Percentiles rank a stretch among this genome's conserved stretches.
phyloP scores from a whole-genome alignment of 1,139 yeast genomes.

The Kurtzmaniella quercitrusa region DNA sequence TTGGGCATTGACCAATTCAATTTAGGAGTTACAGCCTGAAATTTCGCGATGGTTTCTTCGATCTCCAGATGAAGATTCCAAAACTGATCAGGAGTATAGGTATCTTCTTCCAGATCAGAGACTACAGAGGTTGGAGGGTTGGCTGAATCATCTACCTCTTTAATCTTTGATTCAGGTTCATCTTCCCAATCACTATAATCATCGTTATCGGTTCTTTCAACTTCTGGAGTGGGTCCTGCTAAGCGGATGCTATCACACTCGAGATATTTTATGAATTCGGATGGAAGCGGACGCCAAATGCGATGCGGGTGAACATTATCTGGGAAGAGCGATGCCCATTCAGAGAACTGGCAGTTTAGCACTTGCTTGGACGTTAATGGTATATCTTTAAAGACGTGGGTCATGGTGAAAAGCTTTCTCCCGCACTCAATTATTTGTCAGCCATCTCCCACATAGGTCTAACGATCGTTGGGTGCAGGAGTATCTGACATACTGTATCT shows the following conservation, averaged over 20 bases:
- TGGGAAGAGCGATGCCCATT: slow-evolving; percentile 64
- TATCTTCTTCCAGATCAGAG: slow-evolving; percentile 2
- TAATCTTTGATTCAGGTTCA: slow-evolving; percentile 13
- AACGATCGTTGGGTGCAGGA: background rate
- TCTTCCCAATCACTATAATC: slow-evolving; percentile 74
- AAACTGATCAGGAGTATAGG: slow-evolving; percentile 50
- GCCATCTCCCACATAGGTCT: background rate
- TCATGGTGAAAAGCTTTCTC: slow-evolving; percentile 5
- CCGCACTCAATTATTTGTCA: background rate
- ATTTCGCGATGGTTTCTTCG: slow-evolving; percentile 30
- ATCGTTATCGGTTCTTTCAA: slow-evolving; percentile 21
- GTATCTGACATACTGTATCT: background rate
- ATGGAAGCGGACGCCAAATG: slow-evolving; percentile 64
- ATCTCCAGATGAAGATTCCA: slow-evolving; percentile 55
- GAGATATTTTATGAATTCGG: slow-evolving; percentile 64
- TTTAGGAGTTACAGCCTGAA: slow-evolving; percentile 74
- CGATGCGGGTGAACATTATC: slow-evolving; percentile 48
- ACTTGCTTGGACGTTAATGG: slow-evolving; percentile 48
- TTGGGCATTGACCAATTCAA: slow-evolving; percentile 96
- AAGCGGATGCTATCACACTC: slow-evolving; percentile 72
- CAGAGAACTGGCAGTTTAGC: slow-evolving; percentile 63
- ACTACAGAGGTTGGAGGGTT: too few species aligned
- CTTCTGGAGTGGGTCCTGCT: slow-evolving; percentile 42
- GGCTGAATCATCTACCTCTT: too few species aligned
- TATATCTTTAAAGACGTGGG: slow-evolving; percentile 30